Conservation (phyloP, 2,329 filamentous ascomycete species). For the Sporothrix variecibatus region DNA sequence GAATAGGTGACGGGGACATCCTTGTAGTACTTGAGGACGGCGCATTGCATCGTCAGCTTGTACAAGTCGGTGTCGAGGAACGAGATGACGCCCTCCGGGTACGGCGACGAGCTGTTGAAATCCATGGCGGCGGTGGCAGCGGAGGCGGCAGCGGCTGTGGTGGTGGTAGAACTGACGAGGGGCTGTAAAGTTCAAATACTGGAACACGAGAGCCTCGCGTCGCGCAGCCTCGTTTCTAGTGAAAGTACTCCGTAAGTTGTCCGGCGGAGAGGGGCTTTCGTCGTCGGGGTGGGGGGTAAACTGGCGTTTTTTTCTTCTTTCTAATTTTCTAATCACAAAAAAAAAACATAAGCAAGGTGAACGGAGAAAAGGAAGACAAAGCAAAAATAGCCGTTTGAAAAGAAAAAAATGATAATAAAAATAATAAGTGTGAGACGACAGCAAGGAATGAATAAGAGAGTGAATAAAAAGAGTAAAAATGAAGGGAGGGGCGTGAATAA, state of each 20-base stretch:
- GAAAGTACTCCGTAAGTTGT: neutral
- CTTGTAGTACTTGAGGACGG: constrained; percentile 88
- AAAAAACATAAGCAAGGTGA: neutral
- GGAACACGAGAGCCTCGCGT: neutral
- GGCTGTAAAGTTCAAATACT: neutral
- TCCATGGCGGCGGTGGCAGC: constrained; percentile 51
- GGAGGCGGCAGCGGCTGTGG: neutral
- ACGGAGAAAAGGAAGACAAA: neutral
- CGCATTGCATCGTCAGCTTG: constrained; percentile 99
- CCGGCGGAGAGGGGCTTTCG: constrained; percentile 2
- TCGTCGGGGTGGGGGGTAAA: neutral
- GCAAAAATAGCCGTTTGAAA: neutral
- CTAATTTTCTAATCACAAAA: neutral
- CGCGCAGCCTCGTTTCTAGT: constrained; percentile 1
- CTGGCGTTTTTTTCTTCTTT: neutral
- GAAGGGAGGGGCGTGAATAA: neutral
- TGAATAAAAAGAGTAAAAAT: neutral
- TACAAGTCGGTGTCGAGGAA: constrained; percentile 85
- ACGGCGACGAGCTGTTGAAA: constrained; percentile 66
- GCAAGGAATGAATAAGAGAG: neutral
- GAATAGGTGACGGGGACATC: constrained; percentile 82
- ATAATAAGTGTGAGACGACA: neutral
- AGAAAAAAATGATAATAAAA: neutral
- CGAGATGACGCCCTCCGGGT: constrained; percentile 76
- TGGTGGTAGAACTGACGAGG: neutral